A percentile compares a stretch with the other conserved stretches of the same genome.
Conservation (phyloP, 352 stramenopile species). For the Phytophthora pluvialis region DNA sequence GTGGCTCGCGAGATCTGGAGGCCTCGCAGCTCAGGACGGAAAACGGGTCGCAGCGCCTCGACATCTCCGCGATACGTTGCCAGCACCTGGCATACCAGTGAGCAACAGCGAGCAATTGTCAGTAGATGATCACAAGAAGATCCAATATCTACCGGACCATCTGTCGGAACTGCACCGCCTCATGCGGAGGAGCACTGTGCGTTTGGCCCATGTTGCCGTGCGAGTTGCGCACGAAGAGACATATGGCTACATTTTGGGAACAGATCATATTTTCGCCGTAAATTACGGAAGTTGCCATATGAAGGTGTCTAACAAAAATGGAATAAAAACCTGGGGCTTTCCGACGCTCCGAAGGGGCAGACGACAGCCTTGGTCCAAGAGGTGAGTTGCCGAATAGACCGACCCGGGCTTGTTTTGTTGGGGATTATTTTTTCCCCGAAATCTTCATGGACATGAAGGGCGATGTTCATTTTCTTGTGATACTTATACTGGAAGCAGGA, state of each 20-base stretch:
- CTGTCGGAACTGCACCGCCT: slow-evolving; percentile 63
- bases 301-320: too few species aligned
- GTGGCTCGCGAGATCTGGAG: slow-evolving; percentile 80
- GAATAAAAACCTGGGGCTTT: too few species aligned
- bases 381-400: too few species aligned
- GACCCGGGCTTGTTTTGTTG: too few species aligned
- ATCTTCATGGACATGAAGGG: too few species aligned
- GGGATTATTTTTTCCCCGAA: too few species aligned
- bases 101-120: background rate
- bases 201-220: slow-evolving; percentile 54
- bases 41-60: slow-evolving; percentile 45
- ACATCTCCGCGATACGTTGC: slow-evolving; percentile 63
- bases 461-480: too few species aligned
- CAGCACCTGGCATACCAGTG: slow-evolving; percentile 33
- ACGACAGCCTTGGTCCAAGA: too few species aligned
- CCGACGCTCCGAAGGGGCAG: too few species aligned
- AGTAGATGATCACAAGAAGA: background rate
- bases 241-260: background rate
- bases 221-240: slow-evolving; percentile 3
- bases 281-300: too few species aligned
- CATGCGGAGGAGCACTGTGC: slow-evolving; percentile 55
- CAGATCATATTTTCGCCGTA: too few species aligned
- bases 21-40: slow-evolving; percentile 48
- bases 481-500: too few species aligned
- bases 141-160: slow-evolving; percentile 40